These are phyloP conservation scores for Boletus sp. DNA, from an alignment of 1,284 basidiomycete species.

Conservation along the genomic window DNA sequence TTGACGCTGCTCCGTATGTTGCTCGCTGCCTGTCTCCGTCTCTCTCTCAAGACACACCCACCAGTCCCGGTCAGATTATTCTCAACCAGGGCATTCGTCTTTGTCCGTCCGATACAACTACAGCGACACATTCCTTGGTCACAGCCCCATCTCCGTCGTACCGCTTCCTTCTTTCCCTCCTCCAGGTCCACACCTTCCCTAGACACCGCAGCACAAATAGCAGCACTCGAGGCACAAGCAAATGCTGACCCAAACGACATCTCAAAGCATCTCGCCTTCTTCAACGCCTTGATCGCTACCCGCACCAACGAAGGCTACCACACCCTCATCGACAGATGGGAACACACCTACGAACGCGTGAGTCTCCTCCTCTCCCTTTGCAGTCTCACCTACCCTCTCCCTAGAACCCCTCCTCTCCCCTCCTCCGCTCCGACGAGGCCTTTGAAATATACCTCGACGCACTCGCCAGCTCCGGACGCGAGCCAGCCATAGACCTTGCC, in stretches of 20 bases:
- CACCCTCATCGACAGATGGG: constrained; percentile 73
- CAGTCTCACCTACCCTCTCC: background rate
- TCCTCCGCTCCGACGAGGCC: constrained; percentile 64
- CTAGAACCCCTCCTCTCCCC: constrained; percentile 64
- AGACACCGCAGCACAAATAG: constrained; percentile 63
- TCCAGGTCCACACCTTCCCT: constrained; percentile 56
- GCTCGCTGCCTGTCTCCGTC: constrained; percentile 1
- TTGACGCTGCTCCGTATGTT: constrained; percentile 3
- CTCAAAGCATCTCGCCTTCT: constrained; percentile 66
- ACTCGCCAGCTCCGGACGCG: constrained; percentile 59
- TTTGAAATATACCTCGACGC: constrained; percentile 71
- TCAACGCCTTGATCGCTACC: constrained; percentile 61
- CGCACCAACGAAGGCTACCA: constrained; percentile 67
- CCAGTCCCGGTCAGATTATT: constrained; percentile 23
- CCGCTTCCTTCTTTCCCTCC: constrained; percentile 52
- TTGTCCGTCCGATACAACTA: background rate
- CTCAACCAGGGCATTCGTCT: constrained; percentile 16
- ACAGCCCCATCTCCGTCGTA: constrained; percentile 16
- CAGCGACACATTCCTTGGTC: constrained; percentile 14
- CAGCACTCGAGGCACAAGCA: constrained; percentile 70
- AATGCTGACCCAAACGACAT: constrained; percentile 69
- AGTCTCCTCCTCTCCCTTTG: constrained; percentile 30
- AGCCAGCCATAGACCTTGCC: constrained; percentile 59
- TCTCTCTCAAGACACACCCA: background rate
- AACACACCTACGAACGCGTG: constrained; percentile 77